Base-by-base conservation (phyloP, 192 early-diverging fungal genomes). In the Backusella sp. region DNA sequence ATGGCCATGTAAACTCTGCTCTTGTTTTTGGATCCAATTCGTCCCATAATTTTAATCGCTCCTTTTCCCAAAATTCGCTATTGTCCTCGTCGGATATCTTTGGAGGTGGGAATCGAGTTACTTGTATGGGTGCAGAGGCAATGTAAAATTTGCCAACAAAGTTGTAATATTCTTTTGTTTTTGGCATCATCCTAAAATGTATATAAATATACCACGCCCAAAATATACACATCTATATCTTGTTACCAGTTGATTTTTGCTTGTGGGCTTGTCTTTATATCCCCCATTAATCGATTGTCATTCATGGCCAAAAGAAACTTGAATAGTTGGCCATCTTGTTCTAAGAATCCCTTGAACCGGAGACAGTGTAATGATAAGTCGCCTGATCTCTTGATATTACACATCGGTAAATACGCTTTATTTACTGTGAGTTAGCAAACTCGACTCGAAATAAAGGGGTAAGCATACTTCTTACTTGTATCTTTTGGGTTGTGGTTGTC, bases 1-100 rank as follows among this genome's bases (percentile, higher is more conserved):
- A 76, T 14, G 92, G 92, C 92, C 92, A 94, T 1, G 93, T 90
- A 71, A 86, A 94, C 0, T 79, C 82, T n/a, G 92, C 92, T 34
- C 93, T 80, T 26, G 76, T 89, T 32, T 82, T 79, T 15, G 89
- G 80, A 3, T 84, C 79, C 32, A 94, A 73, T 26, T 81, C 71
- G 17, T 85, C 76, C 91, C 91, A 94, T 49, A 87, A 79, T 59
- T 84, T 77, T 21, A 80, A 34, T 26, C 93, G 84, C 56, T 91
- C 82, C 19, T 69, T 53, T 76, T 94, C 92, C 93, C 93, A 94
- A 75, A 87, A 92, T 21, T 91, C 88, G 53, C 86, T 81, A 34
- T 88, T 72, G 35, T 83, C 23, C 44, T 73, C 42, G 44, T 83
- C 11, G 73, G 74, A 62, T 8, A 91, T 71, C 42, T 86, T 84